Evolutionary conservation across 2,329 filamentous ascomycete genomes (phyloP).

Genomic region (Rutstroemia sp.): DNA sequence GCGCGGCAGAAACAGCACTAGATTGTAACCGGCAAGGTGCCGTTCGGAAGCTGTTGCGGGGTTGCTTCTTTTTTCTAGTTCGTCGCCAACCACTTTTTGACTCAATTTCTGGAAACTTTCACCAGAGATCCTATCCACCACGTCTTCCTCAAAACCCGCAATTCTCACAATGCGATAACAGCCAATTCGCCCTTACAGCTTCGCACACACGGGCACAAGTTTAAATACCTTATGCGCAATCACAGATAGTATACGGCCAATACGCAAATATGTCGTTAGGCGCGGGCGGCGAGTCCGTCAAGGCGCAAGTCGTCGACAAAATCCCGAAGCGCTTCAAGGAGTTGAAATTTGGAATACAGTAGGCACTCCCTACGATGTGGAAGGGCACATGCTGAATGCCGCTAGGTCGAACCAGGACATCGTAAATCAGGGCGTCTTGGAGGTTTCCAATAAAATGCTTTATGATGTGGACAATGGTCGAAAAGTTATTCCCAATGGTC

Average conservation of each 20-base stretch:
- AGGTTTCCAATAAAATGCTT: slow-evolving; percentile 87
- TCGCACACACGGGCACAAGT: not conserved
- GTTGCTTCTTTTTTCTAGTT: slow-evolving; percentile 2
- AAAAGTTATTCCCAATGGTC: slow-evolving; percentile 71
- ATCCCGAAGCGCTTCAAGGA: slow-evolving; percentile 87
- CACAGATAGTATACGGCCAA: not conserved
- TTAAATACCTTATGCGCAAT: slow-evolving; percentile 1
- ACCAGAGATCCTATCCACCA: not conserved
- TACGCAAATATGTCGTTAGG: slow-evolving; percentile 22
- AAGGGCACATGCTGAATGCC: slow-evolving; percentile 17
- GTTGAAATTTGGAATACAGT: slow-evolving; percentile 91
- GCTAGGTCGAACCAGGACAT: slow-evolving; percentile 83
- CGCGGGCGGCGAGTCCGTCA: slow-evolving; percentile 38
- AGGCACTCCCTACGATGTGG: slow-evolving; percentile 26
- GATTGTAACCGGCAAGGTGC: not conserved
- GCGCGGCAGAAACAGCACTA: not conserved
- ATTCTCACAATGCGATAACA: slow-evolving; percentile 1
- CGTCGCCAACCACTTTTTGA: slow-evolving; percentile 5
- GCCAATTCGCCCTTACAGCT: not conserved
- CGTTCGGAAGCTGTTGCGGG: slow-evolving; percentile 2
- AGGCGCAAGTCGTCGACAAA: slow-evolving; percentile 85
- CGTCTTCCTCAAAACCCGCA: not conserved
- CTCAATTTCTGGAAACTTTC: not conserved
- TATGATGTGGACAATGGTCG: slow-evolving; percentile 83
- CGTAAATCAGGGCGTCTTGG: slow-evolving; percentile 87